phyloP scores from a whole-genome alignment of 2,329 filamentous ascomycete genomes.

The Talaromyces marneffei region DNA sequence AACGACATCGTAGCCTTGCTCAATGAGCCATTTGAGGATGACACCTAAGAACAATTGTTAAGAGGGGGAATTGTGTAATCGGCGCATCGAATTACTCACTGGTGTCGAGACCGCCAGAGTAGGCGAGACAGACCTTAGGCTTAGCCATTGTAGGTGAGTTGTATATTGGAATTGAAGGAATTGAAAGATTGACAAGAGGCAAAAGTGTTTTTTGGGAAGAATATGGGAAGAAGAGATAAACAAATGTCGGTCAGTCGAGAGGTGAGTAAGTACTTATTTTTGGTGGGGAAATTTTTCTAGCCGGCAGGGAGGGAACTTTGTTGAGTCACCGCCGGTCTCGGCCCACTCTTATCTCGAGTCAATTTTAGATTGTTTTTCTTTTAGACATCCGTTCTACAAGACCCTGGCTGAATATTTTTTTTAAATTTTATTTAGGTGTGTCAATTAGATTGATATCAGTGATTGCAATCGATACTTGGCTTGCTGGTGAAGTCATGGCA shows the following conservation, averaged over 20 bases:
- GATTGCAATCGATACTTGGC: not conserved
- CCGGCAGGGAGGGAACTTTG: conserved; percentile 1
- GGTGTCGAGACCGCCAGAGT: conserved; percentile 40
- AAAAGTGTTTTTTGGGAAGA: not conserved
- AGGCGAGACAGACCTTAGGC: conserved; percentile 18
- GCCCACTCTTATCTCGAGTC: conserved; percentile 7
- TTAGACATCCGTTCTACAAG: no score
- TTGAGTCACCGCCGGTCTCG: conserved; percentile 9
- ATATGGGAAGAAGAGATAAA: not conserved
- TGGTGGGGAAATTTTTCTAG: conserved; percentile 13
- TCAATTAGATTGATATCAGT: not conserved
- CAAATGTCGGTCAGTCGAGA: conserved; percentile 10
- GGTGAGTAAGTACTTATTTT: not conserved
- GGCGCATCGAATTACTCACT: conserved; percentile 25
- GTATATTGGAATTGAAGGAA: not conserved
- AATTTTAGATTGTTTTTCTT: no score
- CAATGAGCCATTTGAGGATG: conserved; percentile 41
- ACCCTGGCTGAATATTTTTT: no score
- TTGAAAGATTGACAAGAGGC: not conserved
- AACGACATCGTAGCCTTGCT: conserved; percentile 54
- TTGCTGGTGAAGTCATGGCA: not conserved
- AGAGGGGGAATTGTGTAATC: conserved; percentile 15
- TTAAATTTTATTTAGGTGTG: not conserved
- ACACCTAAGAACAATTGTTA: not conserved
- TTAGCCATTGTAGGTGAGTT: conserved; percentile 18